Base-by-base conservation (phyloP, 441 rosid species). In the Syzygium syzygioides region DNA sequence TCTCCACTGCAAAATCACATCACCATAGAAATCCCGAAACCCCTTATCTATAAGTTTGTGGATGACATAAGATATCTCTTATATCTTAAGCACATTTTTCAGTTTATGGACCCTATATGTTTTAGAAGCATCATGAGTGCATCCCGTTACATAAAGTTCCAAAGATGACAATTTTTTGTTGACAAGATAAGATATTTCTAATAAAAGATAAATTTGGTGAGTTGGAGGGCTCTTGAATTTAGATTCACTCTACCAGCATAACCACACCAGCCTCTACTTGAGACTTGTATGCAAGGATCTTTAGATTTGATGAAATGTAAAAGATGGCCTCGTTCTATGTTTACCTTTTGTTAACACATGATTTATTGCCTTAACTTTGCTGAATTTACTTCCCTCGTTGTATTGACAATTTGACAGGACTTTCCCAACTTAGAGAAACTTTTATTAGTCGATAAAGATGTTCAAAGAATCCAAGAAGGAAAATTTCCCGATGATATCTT, bases 261-360 rank as follows among this genome's bases (percentile, higher is more conserved):
- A 64, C 19, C 19, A 15, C 7, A 15, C 11, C 32, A 14, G 3
- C 20, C 71, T 30, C 71, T 64, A 14, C 37, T 30, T 30, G 71
- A 64, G 20, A 4, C 71, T 30, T 7, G 20, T 14, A 64, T 8
- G 4, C 4, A 64, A 4, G 19, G 14, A 8, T 56, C 30, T 59
- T 11, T 28, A 26, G 64, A 26, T 5, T 26, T 59, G 28, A 59
- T 26, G 30, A 59, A 59, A 13, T 5, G 5, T 26, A 12, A 26
- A 26, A 26, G 30, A 26, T 3, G 30, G 3, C 30, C 17, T 26
- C 66, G 8, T 59, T 28, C 15, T 17, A 59, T 26, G 17, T 59
- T 59, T 59, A 59, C 30, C 0, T 59, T 59, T 26, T 0, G 12
- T 1, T 1, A 26, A 0, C 15, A 12, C 30, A 11, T 37, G 18